Evolutionary conservation across 768 basidiomycete species (phyloP).

Genomic region (Trametes elegans): DNA sequence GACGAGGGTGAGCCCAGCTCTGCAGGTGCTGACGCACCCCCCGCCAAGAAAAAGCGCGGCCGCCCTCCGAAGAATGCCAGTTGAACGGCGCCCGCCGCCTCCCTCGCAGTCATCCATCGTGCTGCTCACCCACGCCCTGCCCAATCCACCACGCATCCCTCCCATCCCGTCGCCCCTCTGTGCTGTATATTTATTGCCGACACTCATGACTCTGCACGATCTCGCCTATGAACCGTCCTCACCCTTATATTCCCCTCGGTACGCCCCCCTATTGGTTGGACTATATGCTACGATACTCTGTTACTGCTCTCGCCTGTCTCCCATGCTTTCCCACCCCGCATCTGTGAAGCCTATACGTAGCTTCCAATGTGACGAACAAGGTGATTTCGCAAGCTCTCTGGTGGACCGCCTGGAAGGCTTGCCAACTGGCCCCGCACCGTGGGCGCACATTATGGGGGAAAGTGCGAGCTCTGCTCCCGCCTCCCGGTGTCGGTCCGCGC

Average conservation of each 20-base stretch:
- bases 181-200: slow-evolving; percentile 17
- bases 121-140: neutral
- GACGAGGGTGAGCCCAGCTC: slow-evolving; percentile 35
- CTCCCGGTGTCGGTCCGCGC: slow-evolving; percentile 6
- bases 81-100: slow-evolving; percentile 28
- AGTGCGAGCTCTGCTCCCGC: slow-evolving; percentile 7
- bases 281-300: slow-evolving; percentile 5
- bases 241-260: neutral
- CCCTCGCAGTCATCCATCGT: neutral
- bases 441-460: slow-evolving; percentile 10
- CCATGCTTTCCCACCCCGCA: slow-evolving; percentile 21
- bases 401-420: neutral
- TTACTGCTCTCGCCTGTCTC: slow-evolving; percentile 8
- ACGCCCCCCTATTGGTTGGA: neutral
- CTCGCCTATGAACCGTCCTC: slow-evolving; percentile 11
- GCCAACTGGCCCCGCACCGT: slow-evolving; percentile 15
- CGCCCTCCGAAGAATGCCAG: slow-evolving; percentile 71
- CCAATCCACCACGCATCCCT: neutral
- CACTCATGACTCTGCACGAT: slow-evolving; percentile 13
- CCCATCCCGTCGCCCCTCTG: slow-evolving; percentile 1
- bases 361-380: slow-evolving; percentile 17
- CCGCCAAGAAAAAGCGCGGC: slow-evolving; percentile 63
- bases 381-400: slow-evolving; percentile 8
- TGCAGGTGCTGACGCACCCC: slow-evolving; percentile 33
- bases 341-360: slow-evolving; percentile 23